These are phyloP conservation scores for Schizonepeta tenuifolia DNA, from an alignment of 257 asterid species.

Conservation along the genomic window DNA sequence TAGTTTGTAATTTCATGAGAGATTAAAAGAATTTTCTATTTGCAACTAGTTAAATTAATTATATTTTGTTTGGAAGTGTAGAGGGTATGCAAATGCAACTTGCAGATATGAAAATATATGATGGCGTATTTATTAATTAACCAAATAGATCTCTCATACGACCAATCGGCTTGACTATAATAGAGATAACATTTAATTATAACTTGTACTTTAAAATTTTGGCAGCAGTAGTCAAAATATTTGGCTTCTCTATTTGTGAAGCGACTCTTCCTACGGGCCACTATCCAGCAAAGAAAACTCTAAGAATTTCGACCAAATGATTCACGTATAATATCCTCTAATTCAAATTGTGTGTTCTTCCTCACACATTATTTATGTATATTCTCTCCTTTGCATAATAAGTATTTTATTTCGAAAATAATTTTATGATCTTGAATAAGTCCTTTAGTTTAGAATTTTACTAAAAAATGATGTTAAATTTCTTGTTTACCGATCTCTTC, in stretches of 20 bases:
- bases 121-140: slow-evolving; percentile 13
- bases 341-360: background rate
- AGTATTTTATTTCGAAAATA: too few species aligned
- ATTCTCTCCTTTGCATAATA: too few species aligned
- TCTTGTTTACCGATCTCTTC: too few species aligned
- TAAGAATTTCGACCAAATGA: background rate
- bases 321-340: background rate
- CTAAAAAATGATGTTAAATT: too few species aligned
- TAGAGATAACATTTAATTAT: too few species aligned
- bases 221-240: slow-evolving; percentile 2
- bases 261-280: background rate
- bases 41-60: background rate
- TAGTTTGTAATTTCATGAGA: background rate
- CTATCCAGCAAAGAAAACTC: background rate
- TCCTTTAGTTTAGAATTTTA: too few species aligned
- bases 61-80: slow-evolving; percentile 12
- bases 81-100: slow-evolving; percentile 25
- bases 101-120: slow-evolving; percentile 10
- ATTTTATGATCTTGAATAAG: too few species aligned
- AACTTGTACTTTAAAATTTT: background rate
- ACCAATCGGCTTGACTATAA: background rate
- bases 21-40: background rate
- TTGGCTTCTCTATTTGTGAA: background rate
- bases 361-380: background rate
- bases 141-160: slow-evolving; percentile 3